Conservation (phyloP, 2,329 filamentous ascomycete genomes). For the Colletotrichum eremochloae region DNA sequence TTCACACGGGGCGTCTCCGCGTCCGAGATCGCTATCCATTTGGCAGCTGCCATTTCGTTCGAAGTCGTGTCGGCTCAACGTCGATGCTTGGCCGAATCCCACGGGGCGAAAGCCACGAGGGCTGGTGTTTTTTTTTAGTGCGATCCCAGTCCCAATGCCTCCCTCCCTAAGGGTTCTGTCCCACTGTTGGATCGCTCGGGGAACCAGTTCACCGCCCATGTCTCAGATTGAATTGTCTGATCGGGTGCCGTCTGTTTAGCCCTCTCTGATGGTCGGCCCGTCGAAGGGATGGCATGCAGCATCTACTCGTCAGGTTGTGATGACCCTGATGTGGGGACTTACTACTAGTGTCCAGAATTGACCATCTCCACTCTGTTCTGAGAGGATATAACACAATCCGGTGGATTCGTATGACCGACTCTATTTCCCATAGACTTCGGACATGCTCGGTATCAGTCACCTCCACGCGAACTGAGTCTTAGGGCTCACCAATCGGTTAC, state of each 20-base stretch:
- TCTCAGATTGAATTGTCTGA: constrained; percentile 1
- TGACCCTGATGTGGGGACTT: neutral
- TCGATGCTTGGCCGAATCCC: constrained; percentile 8
- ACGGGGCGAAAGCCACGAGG: constrained; percentile 9
- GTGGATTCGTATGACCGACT: neutral
- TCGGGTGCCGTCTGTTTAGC: constrained; percentile 8
- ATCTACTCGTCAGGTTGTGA: constrained; percentile 2
- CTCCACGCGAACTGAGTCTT: neutral
- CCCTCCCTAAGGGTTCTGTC: neutral
- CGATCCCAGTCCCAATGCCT: constrained; percentile 18
- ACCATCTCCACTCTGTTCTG: too few relatives aligned
- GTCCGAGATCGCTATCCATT: constrained; percentile 3
- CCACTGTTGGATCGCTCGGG: neutral
- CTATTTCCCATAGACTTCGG: neutral
- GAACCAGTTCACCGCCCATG: neutral
- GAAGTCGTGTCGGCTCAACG: constrained; percentile 23
- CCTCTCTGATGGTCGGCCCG: constrained; percentile 34
- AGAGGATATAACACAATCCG: neutral
- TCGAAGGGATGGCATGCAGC: constrained; percentile 1
- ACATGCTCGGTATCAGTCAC: neutral
- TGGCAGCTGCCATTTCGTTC: constrained; percentile 30
- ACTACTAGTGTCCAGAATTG: too few relatives aligned
- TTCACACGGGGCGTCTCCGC: constrained; percentile 2
- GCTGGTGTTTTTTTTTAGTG: constrained; percentile 7
- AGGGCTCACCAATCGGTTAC: neutral